phyloP scores from a whole-genome alignment of 116 monocot species.

The Posidonia oceanica region DNA sequence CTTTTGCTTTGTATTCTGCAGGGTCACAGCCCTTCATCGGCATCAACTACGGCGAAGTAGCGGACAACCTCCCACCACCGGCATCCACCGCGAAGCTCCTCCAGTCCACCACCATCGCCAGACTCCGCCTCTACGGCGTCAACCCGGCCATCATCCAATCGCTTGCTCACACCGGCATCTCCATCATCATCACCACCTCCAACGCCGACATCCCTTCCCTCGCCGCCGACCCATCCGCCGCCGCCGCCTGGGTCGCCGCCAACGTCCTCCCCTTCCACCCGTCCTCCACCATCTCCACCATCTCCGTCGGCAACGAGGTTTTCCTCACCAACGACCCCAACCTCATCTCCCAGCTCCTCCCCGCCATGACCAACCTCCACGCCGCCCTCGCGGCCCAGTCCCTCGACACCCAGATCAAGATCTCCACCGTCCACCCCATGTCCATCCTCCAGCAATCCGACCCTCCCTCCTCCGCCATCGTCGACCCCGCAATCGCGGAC shows the following conservation, averaged over 20 bases:
- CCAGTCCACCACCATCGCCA: conserved; percentile 3
- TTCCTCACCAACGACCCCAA: conserved; percentile 27
- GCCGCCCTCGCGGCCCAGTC: conserved; percentile 34
- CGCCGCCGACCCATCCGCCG: conserved; percentile 37
- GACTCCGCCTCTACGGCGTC: conserved; percentile 4
- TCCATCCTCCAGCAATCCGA: conserved; percentile 39
- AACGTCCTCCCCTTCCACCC: conserved; percentile 44
- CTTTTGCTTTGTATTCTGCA: conserved; percentile 12
- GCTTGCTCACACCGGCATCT: conserved; percentile 12
- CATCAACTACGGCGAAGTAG: conserved; percentile 22
- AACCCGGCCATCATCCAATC: conserved; percentile 43
- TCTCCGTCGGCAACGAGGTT: conserved; percentile 69
- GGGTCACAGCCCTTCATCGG: conserved; percentile 56
- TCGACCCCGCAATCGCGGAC: conserved; percentile 22
- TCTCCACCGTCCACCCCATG: conserved; percentile 48
- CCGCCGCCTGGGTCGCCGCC: conserved; percentile 36
- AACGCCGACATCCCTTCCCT: conserved; percentile 52
- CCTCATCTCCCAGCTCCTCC: conserved; percentile 44
- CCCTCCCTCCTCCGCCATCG: conserved; percentile 21
- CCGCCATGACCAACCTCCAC: conserved; percentile 48
- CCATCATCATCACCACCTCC: conserved; percentile 40
- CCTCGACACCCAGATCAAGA: too few species aligned
- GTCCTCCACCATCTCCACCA: conserved; percentile 30
- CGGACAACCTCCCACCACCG: conserved; percentile 31
- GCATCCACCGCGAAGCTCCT: conserved; percentile 40